Base-by-base conservation (phyloP, 257 asterid species). In the Lycium ferocissimum region DNA sequence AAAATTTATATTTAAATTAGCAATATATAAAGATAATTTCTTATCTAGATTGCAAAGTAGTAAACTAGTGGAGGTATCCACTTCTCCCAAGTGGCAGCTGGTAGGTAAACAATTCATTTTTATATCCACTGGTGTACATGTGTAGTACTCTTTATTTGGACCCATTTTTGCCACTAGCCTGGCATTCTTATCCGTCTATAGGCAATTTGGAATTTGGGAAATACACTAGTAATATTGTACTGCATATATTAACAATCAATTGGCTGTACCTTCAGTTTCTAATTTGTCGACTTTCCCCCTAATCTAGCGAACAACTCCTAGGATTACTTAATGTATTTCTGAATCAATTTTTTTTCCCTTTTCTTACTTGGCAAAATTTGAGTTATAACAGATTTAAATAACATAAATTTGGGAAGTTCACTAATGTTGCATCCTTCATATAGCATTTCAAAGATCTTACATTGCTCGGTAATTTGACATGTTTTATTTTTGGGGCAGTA, bases 151-250 rank as follows among this genome's bases (percentile, higher is more conserved):
- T 73, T 47, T 2, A 47, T n/a, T 73, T 73, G 57, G 81, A 47
- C 61, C 58, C 80, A 26, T 47, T 73, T 49, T 49, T 9, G 1
- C 81, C 81, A 51, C 81, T 76, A 22, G 81, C 81, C 81, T 76
- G 45, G 7, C 63, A 13, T 76, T 62, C 62, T 76, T 76, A 51
- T 76, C 81, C 12, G 3, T 45, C 47, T 75, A 33, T 49, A 49
- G 7, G 58, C 81, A 76, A 76, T 13, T 76, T 49, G 81, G 17
- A 26, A 26, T 26, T 26, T 26, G 33, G 33, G 33, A 73, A 47
- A 47, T 47, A 45, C 14, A 38, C 14, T 7, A 7, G 14, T 67
- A 45, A 5, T 40, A 40, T 18, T 33, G 10, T 66, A 66, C n/a
- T 69, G 13, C 51, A 37, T 22, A 69, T 37, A 69, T 38, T 17